Percentiles rank a stretch among this genome's conserved stretches.
Conservation (phyloP, 2,329 filamentous ascomycete genomes). For the Ophiostoma himal-ulmi region DNA sequence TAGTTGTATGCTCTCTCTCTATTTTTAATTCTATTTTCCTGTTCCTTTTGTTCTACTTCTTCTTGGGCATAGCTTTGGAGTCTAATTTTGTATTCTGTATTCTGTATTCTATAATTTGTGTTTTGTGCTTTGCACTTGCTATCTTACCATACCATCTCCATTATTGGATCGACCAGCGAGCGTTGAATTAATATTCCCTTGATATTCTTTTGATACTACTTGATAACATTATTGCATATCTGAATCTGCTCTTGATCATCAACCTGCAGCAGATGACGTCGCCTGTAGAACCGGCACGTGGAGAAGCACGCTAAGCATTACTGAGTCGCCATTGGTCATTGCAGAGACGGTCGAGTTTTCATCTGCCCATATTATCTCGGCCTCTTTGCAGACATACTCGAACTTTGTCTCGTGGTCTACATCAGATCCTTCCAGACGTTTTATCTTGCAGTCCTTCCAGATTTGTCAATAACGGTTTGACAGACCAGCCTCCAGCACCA, state of each 20-base stretch:
- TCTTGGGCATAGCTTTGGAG: constrained; percentile 13
- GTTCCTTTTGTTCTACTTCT: constrained; percentile 11
- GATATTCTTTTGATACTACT: not conserved
- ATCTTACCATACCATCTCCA: not conserved
- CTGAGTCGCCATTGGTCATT: not conserved
- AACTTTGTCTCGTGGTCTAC: not conserved
- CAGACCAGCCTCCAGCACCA: not conserved
- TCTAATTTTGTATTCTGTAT: not conserved
- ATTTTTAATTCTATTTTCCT: not conserved
- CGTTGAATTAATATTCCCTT: not conserved
- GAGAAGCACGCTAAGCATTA: not conserved
- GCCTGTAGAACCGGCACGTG: not conserved
- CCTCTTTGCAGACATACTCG: not conserved
- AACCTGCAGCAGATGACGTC: not conserved
- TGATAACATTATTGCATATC: not conserved
- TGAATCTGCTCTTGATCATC: not conserved
- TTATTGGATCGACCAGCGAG: not conserved
- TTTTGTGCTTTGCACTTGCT: not conserved
- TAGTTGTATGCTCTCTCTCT: constrained; percentile 6
- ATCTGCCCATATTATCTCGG: not conserved
- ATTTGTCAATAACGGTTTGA: not conserved
- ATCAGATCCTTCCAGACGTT: not conserved
- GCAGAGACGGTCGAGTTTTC: not conserved
- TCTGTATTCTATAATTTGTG: not conserved
- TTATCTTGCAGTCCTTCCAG: not conserved